Percentiles rank a stretch among this genome's conserved stretches.
Evolutionary conservation across 768 basidiomycete genomes (phyloP).

Genomic region (Collybia nuda): DNA sequence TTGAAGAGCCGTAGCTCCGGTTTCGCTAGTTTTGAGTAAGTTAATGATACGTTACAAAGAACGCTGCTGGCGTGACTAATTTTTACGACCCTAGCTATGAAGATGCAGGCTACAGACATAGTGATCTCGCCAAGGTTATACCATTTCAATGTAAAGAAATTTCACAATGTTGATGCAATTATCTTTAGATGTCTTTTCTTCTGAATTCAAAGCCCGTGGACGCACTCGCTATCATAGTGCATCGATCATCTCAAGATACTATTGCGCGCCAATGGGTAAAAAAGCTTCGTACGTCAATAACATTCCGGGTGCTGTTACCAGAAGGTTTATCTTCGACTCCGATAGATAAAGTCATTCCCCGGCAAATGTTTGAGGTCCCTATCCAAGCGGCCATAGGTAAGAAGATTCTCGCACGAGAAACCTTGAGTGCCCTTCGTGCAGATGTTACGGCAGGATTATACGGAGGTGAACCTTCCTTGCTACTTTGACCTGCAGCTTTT

Average conservation of each 20-base stretch:
- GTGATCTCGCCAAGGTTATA: conserved; percentile 79
- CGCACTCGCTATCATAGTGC: conserved; percentile 90
- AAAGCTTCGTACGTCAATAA: conserved; percentile 72
- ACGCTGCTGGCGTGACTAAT: background rate
- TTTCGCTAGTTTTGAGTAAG: conserved; percentile 90
- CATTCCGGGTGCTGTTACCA: background rate
- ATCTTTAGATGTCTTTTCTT: conserved; percentile 79
- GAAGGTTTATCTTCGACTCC: background rate
- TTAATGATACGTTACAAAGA: conserved; percentile 6
- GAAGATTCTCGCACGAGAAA: conserved; percentile 88
- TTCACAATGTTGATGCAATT: background rate
- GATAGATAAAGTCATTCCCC: conserved; percentile 86
- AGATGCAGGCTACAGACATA: conserved; percentile 83
- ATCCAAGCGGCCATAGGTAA: conserved; percentile 92
- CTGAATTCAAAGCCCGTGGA: conserved; percentile 90
- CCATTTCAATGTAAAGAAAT: background rate
- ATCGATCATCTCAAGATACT: conserved; percentile 71
- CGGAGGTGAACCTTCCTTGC: conserved; percentile 53
- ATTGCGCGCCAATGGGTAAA: conserved; percentile 86
- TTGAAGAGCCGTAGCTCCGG: conserved; percentile 92
- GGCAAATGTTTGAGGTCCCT: conserved; percentile 91
- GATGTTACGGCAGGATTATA: conserved; percentile 95
- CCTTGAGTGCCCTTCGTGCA: conserved; percentile 78
- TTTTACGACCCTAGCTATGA: conserved; percentile 67
- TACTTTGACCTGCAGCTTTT: background rate